phyloP scores from a whole-genome alignment of 306 rosid species.

The Heteromeles arbutifolia region DNA sequence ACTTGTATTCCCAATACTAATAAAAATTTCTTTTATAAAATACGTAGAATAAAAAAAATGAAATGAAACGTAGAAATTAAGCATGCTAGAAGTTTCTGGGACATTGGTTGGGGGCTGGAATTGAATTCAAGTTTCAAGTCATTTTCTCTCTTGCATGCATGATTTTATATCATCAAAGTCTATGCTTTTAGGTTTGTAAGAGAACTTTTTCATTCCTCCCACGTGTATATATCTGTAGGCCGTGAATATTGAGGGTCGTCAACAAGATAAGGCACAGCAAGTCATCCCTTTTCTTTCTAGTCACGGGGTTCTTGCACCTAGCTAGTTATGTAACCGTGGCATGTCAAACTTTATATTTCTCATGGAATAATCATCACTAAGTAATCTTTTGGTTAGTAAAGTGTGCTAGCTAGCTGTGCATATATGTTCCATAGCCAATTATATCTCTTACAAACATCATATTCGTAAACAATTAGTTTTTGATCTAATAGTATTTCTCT shows the following conservation, averaged over 20 bases:
- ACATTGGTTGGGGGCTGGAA: background rate
- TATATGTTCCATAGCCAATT: background rate
- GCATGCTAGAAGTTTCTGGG: background rate
- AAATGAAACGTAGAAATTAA: background rate
- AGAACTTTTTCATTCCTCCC: constrained; percentile 59
- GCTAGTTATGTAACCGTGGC: background rate
- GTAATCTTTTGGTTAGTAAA: background rate
- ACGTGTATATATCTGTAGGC: constrained; percentile 41
- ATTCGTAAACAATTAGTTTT: too few species aligned
- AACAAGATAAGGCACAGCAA: constrained; percentile 20
- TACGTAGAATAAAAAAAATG: background rate
- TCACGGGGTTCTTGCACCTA: constrained; percentile 56
- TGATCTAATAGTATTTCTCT: background rate
- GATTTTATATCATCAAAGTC: background rate
- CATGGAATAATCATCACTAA: background rate
- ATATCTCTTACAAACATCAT: too few species aligned
- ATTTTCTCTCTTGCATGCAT: background rate
- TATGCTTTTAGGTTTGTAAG: constrained; percentile 24
- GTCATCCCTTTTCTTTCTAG: background rate
- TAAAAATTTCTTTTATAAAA: too few species aligned
- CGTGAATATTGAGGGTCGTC: constrained; percentile 29
- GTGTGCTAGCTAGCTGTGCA: background rate
- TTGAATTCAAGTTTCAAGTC: background rate
- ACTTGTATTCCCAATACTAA: too few species aligned
- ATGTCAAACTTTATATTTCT: background rate